These are phyloP conservation scores for Verticillium nonalfalfae DNA, from an alignment of 2,329 filamentous ascomycete species.

Conservation along the genomic window DNA sequence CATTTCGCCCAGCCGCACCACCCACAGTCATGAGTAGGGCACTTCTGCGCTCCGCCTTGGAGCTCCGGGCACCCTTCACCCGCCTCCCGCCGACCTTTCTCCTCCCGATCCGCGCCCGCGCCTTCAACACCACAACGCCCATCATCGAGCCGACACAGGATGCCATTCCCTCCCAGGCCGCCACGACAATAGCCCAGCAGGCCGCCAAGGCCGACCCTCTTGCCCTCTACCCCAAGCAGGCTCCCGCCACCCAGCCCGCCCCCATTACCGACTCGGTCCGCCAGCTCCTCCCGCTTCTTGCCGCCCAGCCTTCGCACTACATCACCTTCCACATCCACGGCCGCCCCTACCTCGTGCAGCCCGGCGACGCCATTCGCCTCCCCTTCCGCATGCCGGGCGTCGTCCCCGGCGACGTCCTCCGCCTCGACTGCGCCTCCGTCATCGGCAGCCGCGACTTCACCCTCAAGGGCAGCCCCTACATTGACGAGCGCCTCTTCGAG, in stretches of 20 bases:
- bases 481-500: slow-evolving; percentile 79
- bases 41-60: slow-evolving; percentile 57
- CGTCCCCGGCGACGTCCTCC: slow-evolving; percentile 74
- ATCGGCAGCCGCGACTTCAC: slow-evolving; percentile 89
- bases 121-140: slow-evolving; percentile 43
- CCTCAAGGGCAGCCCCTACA: slow-evolving; percentile 70
- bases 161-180: slow-evolving; percentile 11
- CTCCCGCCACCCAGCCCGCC: slow-evolving; percentile 17
- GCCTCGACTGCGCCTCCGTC: slow-evolving; percentile 76
- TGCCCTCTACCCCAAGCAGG: neutral
- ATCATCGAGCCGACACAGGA: slow-evolving; percentile 33
- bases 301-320: slow-evolving; percentile 70
- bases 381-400: slow-evolving; percentile 76
- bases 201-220: slow-evolving; percentile 1
- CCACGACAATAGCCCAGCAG: slow-evolving; percentile 3
- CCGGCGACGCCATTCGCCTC: slow-evolving; percentile 68
- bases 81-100: slow-evolving; percentile 26
- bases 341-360: slow-evolving; percentile 71
- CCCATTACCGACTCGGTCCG: slow-evolving; percentile 50
- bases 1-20: neutral
- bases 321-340: slow-evolving; percentile 75
- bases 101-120: slow-evolving; percentile 19
- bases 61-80: slow-evolving; percentile 43
- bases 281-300: slow-evolving; percentile 62
- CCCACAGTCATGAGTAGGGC: slow-evolving; percentile 44